Evolutionary conservation across 345 rosid species (phyloP).

Genomic region (Eucalyptus curtisii): DNA sequence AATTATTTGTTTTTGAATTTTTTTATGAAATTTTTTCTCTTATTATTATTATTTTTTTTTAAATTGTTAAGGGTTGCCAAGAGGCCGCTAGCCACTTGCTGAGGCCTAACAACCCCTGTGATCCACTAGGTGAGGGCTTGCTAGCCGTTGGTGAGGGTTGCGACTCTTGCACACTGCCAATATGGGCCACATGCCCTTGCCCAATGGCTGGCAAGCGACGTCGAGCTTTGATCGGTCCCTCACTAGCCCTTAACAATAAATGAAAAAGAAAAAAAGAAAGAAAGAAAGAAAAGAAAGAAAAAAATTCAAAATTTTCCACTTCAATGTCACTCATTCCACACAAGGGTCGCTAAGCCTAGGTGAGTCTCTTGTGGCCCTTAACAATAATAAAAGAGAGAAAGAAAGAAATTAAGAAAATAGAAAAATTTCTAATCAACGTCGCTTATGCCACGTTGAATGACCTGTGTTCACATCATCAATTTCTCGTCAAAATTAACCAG

Average conservation of each 20-base stretch:
- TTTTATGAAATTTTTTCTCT: no score
- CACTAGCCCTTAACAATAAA: background rate
- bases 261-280: no score
- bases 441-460: background rate
- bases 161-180: background rate
- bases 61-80: background rate
- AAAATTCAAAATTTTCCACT: no score
- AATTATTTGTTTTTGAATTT: no score
- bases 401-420: background rate
- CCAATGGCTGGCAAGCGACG: accelerated
- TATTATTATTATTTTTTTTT: no score
- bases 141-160: background rate
- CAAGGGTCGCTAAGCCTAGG: background rate
- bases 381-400: no score
- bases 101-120: background rate
- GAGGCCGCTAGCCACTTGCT: background rate
- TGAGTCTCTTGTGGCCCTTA: background rate
- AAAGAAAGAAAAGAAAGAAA: no score
- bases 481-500: background rate
- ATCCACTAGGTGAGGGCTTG: background rate
- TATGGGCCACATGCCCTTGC: background rate
- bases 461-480: background rate
- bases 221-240: accelerated
- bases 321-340: background rate
- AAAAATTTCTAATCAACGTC: no score